Evolutionary conservation across 768 basidiomycete genomes (phyloP), one percentile per base, ranked within the genome.

Genomic region (Mycena latifolia): DNA sequence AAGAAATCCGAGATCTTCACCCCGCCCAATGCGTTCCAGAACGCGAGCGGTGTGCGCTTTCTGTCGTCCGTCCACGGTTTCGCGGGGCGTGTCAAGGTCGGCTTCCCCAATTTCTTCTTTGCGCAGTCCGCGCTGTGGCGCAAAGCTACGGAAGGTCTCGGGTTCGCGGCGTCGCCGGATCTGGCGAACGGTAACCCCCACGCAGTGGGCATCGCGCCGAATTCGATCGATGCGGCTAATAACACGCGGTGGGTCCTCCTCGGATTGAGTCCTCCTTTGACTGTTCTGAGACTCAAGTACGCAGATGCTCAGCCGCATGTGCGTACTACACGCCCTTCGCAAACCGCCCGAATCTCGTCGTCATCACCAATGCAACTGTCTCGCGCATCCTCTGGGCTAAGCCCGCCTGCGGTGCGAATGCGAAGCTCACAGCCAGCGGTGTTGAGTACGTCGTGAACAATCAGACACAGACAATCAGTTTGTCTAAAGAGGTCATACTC

Each of bases 1-100:
- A 82, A 82, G 69, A 79, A 81, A 65, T 79, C 85, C n/a, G 90
- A 92, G 72, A 81, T 79, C 25, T 89, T 86, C 74, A 84, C 84
- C 0, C 79, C 85, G 0, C 88, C 89, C 1, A 76, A 75, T 45
- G 65, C 67, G 9, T 69, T 71, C 24, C 79, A 80, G 50, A 39
- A 56, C 5, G 60, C 68, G 11, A 69, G 69, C 24, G 78, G 77
- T 22, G 77, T 71, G 3, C 53, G 67, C 20, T 77, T 66, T 55
- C 58, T 69, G 14, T 63, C 70, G 4, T 52, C 69, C 17, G 71
- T 76, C 3, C 78, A 77, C 55, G 78, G 77, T 5, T 69, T 70
- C 29, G 39, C 66, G 11, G 78, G 77, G 2, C 56, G 73, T n/a
- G 75, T 78, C 28, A 77, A 77, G 61, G 73, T 76, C 18, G 78